These are phyloP conservation scores for Pseudogymnoascus destructans DNA, from an alignment of 2,329 filamentous ascomycete genomes.

Conservation along the genomic window DNA sequence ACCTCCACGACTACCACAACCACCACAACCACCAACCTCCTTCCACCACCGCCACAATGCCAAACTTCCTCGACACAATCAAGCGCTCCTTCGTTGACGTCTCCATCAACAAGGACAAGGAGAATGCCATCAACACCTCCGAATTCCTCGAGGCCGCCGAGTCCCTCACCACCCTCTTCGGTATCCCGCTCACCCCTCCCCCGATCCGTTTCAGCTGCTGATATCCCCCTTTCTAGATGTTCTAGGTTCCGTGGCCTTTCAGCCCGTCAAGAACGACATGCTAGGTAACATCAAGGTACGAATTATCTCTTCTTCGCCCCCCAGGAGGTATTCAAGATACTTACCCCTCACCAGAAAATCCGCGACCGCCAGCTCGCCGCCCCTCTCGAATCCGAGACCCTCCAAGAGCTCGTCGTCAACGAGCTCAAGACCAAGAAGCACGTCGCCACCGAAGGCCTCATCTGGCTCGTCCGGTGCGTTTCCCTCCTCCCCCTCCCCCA, in stretches of 20 bases:
- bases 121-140: slow-evolving; percentile 66
- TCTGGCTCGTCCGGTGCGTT: slow-evolving; percentile 77
- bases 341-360: slow-evolving; percentile 55
- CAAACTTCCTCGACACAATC: slow-evolving; percentile 74
- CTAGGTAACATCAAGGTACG: slow-evolving; percentile 77
- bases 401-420: slow-evolving; percentile 75
- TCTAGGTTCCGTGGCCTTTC: slow-evolving; percentile 63
- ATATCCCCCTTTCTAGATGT: slow-evolving; percentile 33
- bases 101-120: slow-evolving; percentile 57
- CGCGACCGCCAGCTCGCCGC: slow-evolving; percentile 67
- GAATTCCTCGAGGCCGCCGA: slow-evolving; percentile 89
- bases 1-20: not conserved
- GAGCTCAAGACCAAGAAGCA: slow-evolving; percentile 88
- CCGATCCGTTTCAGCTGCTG: not conserved
- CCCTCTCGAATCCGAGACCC: slow-evolving; percentile 63
- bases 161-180: slow-evolving; percentile 75
- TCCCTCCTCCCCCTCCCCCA: slow-evolving; percentile 7
- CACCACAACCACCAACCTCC: slow-evolving; percentile 2
- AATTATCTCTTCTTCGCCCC: not conserved
- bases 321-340: slow-evolving; percentile 4
- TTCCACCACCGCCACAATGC: slow-evolving; percentile 6
- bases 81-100: slow-evolving; percentile 77
- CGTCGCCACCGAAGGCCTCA: slow-evolving; percentile 71
- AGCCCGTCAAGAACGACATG: slow-evolving; percentile 84
- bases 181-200: slow-evolving; percentile 32